Base-by-base conservation (phyloP, 1,284 basidiomycete species). In the Sporisorium exsertum region DNA sequence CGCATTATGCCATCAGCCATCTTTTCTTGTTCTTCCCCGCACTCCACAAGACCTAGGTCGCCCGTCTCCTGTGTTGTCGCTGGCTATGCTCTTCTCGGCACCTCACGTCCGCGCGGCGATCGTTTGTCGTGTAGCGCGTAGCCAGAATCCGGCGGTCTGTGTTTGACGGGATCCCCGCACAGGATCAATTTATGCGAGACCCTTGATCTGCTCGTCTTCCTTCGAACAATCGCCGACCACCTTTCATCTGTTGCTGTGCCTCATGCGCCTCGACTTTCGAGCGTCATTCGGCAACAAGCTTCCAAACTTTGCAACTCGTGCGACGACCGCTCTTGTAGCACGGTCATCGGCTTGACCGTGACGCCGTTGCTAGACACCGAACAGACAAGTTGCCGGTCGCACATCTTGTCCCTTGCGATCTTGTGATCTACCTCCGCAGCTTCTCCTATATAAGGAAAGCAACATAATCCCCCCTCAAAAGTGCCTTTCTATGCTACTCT, bases 1-100 rank as follows among this genome's bases (percentile, higher is more conserved):
- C 27, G 49, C 49, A 50, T 32, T n/a, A 32, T 50, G 29, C 9
- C 49, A 47, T 57, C 55, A 43, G 55, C 43, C 37, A 57, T 32
- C 13, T 22, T 5, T 32, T 49, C 5, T 49, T 47, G 22, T 3
- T 46, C 35, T 35, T 35, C 32, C 16, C n/a, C 40, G 22, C 24
- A 46, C 29, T n/a, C n/a, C n/a, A n/a, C n/a, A n/a, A n/a, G n/a
- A n/a, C n/a, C n/a, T n/a, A 35, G 55, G 55, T 57, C 55, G 32
- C 55, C 43, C 43, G 55, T 57, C 43, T 35, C 32, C n/a, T n/a
- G n/a, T n/a, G n/a, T n/a, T n/a, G n/a, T n/a, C n/a, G n/a, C n/a
- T n/a, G n/a, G n/a, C n/a, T n/a, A n/a, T n/a, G n/a, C n/a, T n/a
- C n/a, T n/a, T n/a, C n/a, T n/a, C n/a, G n/a, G n/a, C n/a, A n/a